Evolutionary conservation across 768 basidiomycete genomes (phyloP).

Genomic region (Mycena belliarum): DNA sequence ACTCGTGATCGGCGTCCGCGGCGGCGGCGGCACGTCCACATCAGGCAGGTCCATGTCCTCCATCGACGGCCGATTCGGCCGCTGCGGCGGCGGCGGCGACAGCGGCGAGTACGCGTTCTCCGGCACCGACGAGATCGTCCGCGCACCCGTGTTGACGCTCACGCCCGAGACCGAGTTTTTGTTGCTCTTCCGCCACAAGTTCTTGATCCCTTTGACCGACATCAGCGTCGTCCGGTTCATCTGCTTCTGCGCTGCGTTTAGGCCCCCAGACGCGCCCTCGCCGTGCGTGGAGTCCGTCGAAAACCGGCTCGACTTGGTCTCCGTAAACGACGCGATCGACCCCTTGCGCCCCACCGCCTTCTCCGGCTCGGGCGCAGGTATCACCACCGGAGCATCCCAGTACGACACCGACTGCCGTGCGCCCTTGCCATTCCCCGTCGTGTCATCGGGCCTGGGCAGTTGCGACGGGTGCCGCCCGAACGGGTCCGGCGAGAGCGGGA

Average conservation of each 20-base stretch:
- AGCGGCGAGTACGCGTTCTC: constrained; percentile 27
- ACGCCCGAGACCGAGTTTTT: constrained; percentile 50
- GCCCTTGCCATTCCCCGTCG: constrained; percentile 21
- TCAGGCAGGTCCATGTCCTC: constrained; percentile 26
- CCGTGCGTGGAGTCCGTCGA: constrained; percentile 70
- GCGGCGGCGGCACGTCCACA: constrained; percentile 14
- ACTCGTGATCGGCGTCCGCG: constrained; percentile 12
- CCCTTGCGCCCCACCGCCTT: constrained; percentile 22
- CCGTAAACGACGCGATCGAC: constrained; percentile 5
- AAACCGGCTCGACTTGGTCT: constrained; percentile 61
- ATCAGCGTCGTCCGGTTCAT: constrained; percentile 59
- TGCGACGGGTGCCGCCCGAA: constrained; percentile 71
- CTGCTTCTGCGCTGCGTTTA: constrained; percentile 30
- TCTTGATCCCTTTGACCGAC: constrained; percentile 73
- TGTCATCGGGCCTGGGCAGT: constrained; percentile 10
- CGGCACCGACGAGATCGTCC: constrained; percentile 45
- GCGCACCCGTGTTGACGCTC: constrained; percentile 50
- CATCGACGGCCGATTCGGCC: constrained; percentile 25
- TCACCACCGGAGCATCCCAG: constrained; percentile 39
- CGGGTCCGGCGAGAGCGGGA: constrained; percentile 84
- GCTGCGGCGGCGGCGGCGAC: constrained; percentile 14
- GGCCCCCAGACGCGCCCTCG: constrained; percentile 29
- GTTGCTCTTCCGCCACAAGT: constrained; percentile 77
- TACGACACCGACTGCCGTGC: constrained; percentile 36
- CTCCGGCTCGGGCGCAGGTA: constrained; percentile 20